Evolutionary conservation across 2,329 filamentous ascomycete species (phyloP).

Genomic region (Biscogniauxia sp.): DNA sequence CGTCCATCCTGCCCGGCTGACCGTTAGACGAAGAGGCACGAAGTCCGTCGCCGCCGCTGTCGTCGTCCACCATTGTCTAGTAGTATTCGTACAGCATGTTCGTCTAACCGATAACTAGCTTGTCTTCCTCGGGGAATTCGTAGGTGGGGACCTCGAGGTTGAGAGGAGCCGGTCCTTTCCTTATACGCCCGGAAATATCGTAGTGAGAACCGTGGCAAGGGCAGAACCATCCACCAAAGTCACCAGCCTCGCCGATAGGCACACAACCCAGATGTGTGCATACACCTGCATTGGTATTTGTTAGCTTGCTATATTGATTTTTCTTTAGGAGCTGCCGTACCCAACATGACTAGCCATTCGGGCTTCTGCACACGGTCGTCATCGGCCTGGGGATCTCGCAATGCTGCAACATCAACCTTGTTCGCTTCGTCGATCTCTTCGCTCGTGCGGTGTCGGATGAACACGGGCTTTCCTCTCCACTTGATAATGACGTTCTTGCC

Average conservation of each 20-base stretch:
- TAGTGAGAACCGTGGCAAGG: slow-evolving; percentile 99
- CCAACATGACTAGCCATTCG: slow-evolving; percentile 98
- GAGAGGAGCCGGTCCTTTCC: slow-evolving; percentile 93
- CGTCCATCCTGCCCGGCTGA: slow-evolving; percentile 27
- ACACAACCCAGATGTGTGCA: slow-evolving; percentile 99
- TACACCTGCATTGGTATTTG: slow-evolving; percentile 60
- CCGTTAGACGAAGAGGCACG: slow-evolving; percentile 12
- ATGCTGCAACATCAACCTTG: slow-evolving; percentile 73
- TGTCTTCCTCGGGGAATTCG: slow-evolving; percentile 87
- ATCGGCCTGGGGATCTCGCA: slow-evolving; percentile 91
- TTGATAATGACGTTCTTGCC: slow-evolving; percentile 99
- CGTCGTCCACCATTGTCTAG: slow-evolving; percentile 17
- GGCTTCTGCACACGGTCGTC: slow-evolving; percentile 94
- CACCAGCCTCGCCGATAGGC: slow-evolving; percentile 96
- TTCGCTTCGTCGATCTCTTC: slow-evolving; percentile 95
- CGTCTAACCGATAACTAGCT: slow-evolving; percentile 87
- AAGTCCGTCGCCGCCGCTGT: background rate
- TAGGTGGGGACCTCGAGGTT: slow-evolving; percentile 95
- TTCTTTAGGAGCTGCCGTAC: slow-evolving; percentile 47
- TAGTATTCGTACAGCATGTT: slow-evolving; percentile 31
- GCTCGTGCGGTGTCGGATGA: slow-evolving; percentile 96
- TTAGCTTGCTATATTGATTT: slow-evolving; percentile 12
- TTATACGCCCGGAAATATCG: slow-evolving; percentile 97
- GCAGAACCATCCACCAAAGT: slow-evolving; percentile 99
- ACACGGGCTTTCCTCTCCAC: slow-evolving; percentile 99